phyloP scores from a whole-genome alignment of 2,329 filamentous ascomycete species.

The Microcyclospora tardicrescens region DNA sequence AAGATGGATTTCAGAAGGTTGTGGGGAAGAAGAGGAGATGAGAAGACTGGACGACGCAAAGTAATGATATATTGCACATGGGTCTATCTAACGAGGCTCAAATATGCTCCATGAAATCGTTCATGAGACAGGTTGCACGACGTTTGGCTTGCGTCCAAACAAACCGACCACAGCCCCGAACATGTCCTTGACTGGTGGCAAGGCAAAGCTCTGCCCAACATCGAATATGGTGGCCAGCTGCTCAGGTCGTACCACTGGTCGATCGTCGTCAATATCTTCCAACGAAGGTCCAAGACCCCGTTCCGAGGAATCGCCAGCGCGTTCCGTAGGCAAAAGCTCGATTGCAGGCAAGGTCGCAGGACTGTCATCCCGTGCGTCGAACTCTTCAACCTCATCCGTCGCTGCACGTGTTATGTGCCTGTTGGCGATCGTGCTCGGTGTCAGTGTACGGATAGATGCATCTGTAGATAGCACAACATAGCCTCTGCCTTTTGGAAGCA shows the following conservation, averaged over 20 bases:
- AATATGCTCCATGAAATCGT: not conserved
- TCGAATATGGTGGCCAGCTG: conserved; percentile 59
- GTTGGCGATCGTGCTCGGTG: conserved; percentile 9
- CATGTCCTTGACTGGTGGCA: conserved; percentile 60
- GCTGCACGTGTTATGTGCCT: not conserved
- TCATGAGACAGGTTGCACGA: no score
- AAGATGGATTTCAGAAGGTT: conserved; percentile 29
- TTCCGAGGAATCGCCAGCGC: no score
- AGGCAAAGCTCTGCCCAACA: conserved; percentile 52
- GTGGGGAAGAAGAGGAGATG: conserved; percentile 24
- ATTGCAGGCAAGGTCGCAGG: not conserved
- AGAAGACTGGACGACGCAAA: not conserved
- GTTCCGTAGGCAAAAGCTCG: not conserved
- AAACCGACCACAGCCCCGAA: conserved; percentile 59
- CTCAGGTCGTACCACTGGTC: conserved; percentile 53
- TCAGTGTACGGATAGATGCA: conserved; percentile 50
- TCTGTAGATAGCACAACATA: conserved; percentile 66
- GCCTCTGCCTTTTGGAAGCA: conserved; percentile 54
- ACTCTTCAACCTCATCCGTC: not conserved
- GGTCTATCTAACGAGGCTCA: not conserved
- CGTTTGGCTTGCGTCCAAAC: conserved; percentile 43
- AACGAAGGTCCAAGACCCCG: no score
- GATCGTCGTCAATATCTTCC: conserved; percentile 35
- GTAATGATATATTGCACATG: not conserved
- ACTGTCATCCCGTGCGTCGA: no score